Evolutionary conservation across 2,329 filamentous ascomycete species (phyloP).

Genomic region (Sporothrix variecibatus): DNA sequence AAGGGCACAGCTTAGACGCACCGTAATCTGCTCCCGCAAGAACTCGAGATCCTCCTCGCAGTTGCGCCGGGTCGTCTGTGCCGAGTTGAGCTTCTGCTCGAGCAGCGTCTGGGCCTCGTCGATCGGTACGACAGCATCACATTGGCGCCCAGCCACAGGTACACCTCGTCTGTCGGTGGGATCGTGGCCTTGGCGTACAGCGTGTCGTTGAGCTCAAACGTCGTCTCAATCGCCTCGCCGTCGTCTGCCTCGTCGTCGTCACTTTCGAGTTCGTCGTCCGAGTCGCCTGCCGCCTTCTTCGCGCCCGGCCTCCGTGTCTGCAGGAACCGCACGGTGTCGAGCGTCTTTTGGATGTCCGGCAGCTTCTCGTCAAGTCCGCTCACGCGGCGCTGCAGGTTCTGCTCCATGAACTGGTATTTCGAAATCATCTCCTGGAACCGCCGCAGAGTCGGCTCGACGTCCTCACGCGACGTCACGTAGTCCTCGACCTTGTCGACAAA

Average conservation of each 20-base stretch:
- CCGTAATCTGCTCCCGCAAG: conserved; percentile 92
- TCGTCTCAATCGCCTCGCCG: conserved; percentile 78
- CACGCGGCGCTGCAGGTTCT: conserved; percentile 83
- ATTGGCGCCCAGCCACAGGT: conserved; percentile 97
- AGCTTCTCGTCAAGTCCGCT: conserved; percentile 89
- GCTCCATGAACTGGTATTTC: conserved; percentile 99
- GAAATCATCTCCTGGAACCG: conserved; percentile 94
- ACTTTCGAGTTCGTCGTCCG: not conserved
- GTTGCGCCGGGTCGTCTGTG: conserved; percentile 77
- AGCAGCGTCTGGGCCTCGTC: conserved; percentile 82
- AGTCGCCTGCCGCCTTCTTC: not conserved
- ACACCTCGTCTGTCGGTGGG: conserved; percentile 83
- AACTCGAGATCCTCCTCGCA: conserved; percentile 98
- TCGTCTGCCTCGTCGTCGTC: conserved; percentile 41
- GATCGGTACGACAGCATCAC: conserved; percentile 97
- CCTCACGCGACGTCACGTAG: conserved; percentile 74
- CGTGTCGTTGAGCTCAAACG: conserved; percentile 95
- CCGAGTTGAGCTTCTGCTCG: conserved; percentile 73
- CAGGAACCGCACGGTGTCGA: conserved; percentile 87
- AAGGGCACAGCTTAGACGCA: conserved; percentile 45
- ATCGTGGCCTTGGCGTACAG: conserved; percentile 87
- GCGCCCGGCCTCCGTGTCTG: conserved; percentile 44
- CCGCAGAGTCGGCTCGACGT: conserved; percentile 78
- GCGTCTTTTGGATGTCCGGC: conserved; percentile 92
- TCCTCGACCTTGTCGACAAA: conserved; percentile 89